phyloP scores from a whole-genome alignment of 345 rosid genomes.

The Arabis hirsuta region DNA sequence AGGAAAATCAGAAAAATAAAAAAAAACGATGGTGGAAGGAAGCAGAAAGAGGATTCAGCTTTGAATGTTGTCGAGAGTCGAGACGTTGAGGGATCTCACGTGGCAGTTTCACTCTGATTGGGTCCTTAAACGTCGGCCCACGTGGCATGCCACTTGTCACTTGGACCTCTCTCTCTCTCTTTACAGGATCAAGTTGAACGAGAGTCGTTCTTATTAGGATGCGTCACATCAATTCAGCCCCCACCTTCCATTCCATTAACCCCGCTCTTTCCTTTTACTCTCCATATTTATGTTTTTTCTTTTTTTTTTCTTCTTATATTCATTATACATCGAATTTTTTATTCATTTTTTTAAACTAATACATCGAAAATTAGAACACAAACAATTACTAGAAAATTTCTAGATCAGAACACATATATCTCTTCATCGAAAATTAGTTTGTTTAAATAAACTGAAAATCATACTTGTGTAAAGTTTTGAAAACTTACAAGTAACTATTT shows the following conservation, averaged over 20 bases:
- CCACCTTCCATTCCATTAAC: conserved; percentile 34
- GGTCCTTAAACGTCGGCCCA: conserved; percentile 44
- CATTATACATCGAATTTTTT: too few species aligned
- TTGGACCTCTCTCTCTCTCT: conserved; percentile 16
- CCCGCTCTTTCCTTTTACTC: not conserved
- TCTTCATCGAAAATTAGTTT: too few species aligned
- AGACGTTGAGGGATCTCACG: conserved; percentile 39
- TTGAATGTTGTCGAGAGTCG: conserved; percentile 36
- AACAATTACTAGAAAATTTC: too few species aligned
- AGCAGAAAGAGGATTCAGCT: conserved; percentile 18
- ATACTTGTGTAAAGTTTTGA: too few species aligned
- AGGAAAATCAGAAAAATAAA: too few species aligned
- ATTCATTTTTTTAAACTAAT: too few species aligned
- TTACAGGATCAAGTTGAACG: conserved; percentile 31
- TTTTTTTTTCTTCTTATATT: too few species aligned
- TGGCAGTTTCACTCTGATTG: conserved; percentile 39
- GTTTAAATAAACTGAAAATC: too few species aligned
- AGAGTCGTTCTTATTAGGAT: conserved; percentile 29
- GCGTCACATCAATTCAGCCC: conserved; percentile 31
- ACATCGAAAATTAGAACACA: too few species aligned
- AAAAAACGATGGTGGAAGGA: conserved; percentile 6
- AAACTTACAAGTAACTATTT: too few species aligned
- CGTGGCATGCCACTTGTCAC: conserved; percentile 46
- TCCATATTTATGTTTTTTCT: too few species aligned
- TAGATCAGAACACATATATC: too few species aligned